Evolutionary conservation across 768 basidiomycete species (phyloP).

Genomic region (Daedaleopsis sinensis): DNA sequence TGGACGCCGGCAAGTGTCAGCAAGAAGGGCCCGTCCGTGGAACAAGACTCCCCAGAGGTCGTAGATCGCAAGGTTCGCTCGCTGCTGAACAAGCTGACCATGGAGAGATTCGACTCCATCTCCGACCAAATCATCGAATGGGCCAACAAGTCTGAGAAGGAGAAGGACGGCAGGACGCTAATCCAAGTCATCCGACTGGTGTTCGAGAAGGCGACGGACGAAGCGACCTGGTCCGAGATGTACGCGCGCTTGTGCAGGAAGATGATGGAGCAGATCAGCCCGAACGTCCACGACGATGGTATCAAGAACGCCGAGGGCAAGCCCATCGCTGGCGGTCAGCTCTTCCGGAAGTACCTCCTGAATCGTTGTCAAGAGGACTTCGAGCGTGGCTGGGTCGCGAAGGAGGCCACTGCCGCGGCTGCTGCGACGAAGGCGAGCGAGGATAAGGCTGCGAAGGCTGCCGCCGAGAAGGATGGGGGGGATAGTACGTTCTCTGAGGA

Average conservation of each 20-base stretch:
- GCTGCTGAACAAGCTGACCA: constrained; percentile 93
- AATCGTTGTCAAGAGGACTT: constrained; percentile 98
- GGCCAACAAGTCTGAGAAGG: constrained; percentile 92
- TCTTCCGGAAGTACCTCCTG: constrained; percentile 96
- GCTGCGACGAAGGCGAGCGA: constrained; percentile 85
- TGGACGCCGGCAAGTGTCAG: constrained; percentile 60
- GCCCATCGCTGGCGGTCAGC: constrained; percentile 88
- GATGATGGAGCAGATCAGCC: constrained; percentile 93
- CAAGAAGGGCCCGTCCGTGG: constrained; percentile 45
- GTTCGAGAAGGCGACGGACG: constrained; percentile 97
- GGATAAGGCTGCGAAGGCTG: constrained; percentile 77
- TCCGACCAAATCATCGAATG: constrained; percentile 93
- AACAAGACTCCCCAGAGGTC: constrained; percentile 72
- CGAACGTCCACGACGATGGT: constrained; percentile 86
- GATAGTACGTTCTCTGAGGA: constrained; percentile 90
- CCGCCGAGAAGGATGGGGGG: constrained; percentile 65
- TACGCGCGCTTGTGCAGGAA: constrained; percentile 94
- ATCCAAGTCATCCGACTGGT: constrained; percentile 96
- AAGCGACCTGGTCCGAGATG: constrained; percentile 96
- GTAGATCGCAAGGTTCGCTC: constrained; percentile 93
- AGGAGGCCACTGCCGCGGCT: constrained; percentile 85
- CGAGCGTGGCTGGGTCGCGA: constrained; percentile 91
- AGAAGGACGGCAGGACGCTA: constrained; percentile 91
- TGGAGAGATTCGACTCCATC: constrained; percentile 96
- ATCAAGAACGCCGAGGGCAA: constrained; percentile 82